phyloP scores from a whole-genome alignment of 352 stramenopile genomes.

The Pythium monospermum region DNA sequence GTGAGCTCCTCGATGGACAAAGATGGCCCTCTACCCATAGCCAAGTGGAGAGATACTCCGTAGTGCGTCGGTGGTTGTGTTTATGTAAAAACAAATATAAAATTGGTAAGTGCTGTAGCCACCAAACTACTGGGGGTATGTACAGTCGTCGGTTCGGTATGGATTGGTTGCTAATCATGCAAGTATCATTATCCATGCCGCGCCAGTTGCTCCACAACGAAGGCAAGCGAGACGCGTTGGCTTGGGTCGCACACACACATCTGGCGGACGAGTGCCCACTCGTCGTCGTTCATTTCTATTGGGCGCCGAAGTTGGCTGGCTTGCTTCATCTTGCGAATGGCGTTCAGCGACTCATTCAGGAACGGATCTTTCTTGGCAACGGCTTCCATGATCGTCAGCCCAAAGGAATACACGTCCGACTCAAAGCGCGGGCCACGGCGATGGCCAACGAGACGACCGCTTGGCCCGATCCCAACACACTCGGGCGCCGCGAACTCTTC shows the following conservation, averaged over 20 bases:
- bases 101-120: too few species aligned
- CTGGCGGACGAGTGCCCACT: not conserved
- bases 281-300: not conserved
- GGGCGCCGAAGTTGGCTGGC: not conserved
- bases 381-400: conserved; percentile 27
- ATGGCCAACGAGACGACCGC: conserved; percentile 17
- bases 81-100: too few species aligned
- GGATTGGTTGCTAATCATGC: not conserved
- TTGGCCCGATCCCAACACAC: conserved; percentile 16
- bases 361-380: not conserved
- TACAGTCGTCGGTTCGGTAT: too few species aligned
- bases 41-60: too few species aligned
- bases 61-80: too few species aligned
- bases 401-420: conserved; percentile 35
- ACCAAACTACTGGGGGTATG: too few species aligned
- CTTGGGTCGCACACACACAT: conserved; percentile 9
- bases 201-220: conserved; percentile 13
- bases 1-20: too few species aligned
- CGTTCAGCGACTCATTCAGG: not conserved
- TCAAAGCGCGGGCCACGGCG: not conserved
- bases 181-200: too few species aligned
- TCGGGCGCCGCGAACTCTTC: conserved; percentile 26
- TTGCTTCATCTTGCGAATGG: not conserved
- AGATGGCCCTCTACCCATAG: too few species aligned
- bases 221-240: conserved; percentile 4